A percentile compares a stretch with the other conserved stretches of the same genome.
Conservation (phyloP, 331 rosid genomes). For the Cydonia oblonga region DNA sequence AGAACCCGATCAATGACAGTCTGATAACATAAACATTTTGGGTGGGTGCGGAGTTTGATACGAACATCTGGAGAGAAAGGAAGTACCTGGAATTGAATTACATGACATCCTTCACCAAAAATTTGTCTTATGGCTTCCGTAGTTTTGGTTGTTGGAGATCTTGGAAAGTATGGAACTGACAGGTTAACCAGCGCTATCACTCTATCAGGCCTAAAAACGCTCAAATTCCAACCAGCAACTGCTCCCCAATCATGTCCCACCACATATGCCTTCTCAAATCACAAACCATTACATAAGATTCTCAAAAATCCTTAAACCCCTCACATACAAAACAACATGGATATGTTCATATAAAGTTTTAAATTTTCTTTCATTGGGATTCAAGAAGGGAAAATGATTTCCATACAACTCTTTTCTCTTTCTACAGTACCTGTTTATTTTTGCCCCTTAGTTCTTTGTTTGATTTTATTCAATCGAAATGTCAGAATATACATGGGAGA, state of each 20-base stretch:
- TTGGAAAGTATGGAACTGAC: constrained; percentile 43
- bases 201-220: constrained; percentile 71
- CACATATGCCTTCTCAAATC: constrained; percentile 37
- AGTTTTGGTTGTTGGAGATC: constrained; percentile 35
- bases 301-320: background rate
- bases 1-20: background rate
- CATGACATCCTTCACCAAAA: constrained; percentile 36
- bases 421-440: background rate
- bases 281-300: background rate
- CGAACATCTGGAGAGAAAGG: background rate
- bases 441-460: no score
- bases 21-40: no score
- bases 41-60: background rate
- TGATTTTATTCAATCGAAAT: background rate
- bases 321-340: background rate
- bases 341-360: background rate
- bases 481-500: background rate
- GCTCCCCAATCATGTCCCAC: constrained; percentile 76
- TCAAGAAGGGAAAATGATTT: no score
- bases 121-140: constrained; percentile 26
- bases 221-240: constrained; percentile 47
- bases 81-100: constrained; percentile 58
- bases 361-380: background rate
- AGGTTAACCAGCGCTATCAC: constrained; percentile 49
- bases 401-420: background rate